A percentile compares a stretch with the other conserved stretches of the same genome.
These are phyloP conservation scores for Candida orba DNA, from an alignment of 805 yeast species.

Conservation along the genomic window DNA sequence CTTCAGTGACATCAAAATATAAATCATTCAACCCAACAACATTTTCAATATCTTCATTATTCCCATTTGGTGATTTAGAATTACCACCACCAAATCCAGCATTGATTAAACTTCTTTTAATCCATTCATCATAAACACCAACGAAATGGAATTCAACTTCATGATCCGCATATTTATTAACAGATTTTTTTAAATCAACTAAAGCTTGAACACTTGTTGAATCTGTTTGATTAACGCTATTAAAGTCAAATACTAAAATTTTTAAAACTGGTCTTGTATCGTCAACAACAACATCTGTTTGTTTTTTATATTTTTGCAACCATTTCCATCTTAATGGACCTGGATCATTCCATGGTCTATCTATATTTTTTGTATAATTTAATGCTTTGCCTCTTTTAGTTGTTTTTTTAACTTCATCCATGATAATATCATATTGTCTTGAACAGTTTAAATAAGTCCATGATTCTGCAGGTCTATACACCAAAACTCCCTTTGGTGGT, in stretches of 20 bases:
- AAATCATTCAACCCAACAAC: constrained; percentile 2
- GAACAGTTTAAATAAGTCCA: constrained; percentile 80
- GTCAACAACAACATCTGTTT: constrained; percentile 12
- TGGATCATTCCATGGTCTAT: constrained; percentile 88
- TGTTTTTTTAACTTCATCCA: constrained; percentile 53
- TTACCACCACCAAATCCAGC: constrained; percentile 75
- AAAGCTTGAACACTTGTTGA: constrained; percentile 74
- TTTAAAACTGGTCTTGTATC: constrained; percentile 59
- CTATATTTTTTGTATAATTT: constrained; percentile 29
- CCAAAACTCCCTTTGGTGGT: constrained; percentile 89
- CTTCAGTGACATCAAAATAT: constrained; percentile 19
- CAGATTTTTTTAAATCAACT: constrained; percentile 65
- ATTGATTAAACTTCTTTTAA: constrained; percentile 63
- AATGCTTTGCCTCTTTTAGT: constrained; percentile 56
- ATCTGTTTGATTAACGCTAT: constrained; percentile 69
- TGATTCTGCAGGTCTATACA: constrained; percentile 75
- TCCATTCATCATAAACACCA: constrained; percentile 83
- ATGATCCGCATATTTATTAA: constrained; percentile 67
- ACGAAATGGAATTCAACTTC: constrained; percentile 88
- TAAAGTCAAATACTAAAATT: constrained; percentile 74
- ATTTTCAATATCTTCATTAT: constrained; percentile 21
- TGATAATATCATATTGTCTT: constrained; percentile 58
- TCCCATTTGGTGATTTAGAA: constrained; percentile 20
- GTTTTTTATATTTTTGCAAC: constrained; percentile 19
- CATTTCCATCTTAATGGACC: constrained; percentile 41